A percentile compares a stretch with the other conserved stretches of the same genome.
These are phyloP conservation scores for Colletotrichum magnum DNA, from an alignment of 2,329 filamentous ascomycete genomes.

Conservation along the genomic window DNA sequence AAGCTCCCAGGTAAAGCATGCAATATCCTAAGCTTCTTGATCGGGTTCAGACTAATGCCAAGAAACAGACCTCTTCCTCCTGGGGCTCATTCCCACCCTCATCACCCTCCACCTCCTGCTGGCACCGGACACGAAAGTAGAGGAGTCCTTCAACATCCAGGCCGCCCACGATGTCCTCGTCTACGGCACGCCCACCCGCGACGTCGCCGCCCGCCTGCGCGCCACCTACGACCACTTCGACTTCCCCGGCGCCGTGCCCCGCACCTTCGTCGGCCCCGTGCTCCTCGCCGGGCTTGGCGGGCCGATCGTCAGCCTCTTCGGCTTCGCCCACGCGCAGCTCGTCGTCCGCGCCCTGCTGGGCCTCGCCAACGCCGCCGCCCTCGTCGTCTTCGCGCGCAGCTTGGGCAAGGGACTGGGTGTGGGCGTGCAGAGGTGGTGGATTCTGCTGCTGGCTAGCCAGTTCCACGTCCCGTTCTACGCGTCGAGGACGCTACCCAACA, in stretches of 20 bases:
- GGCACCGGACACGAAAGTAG: slow-evolving; percentile 95
- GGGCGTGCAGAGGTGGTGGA: slow-evolving; percentile 82
- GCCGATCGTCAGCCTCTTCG: slow-evolving; percentile 72
- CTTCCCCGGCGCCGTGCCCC: slow-evolving; percentile 92
- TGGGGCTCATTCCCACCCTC: slow-evolving; percentile 72
- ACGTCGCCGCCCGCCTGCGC: slow-evolving; percentile 68
- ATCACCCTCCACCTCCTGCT: slow-evolving; percentile 78
- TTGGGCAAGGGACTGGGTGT: slow-evolving; percentile 78
- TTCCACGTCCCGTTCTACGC: slow-evolving; percentile 97
- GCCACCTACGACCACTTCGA: slow-evolving; percentile 87
- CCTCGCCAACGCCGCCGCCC: slow-evolving; percentile 77
- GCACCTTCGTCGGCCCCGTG: slow-evolving; percentile 89
- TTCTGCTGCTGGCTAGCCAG: slow-evolving; percentile 82
- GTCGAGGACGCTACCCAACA: slow-evolving; percentile 92
- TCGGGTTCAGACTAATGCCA: slow-evolving; percentile 24
- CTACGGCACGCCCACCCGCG: slow-evolving; percentile 79
- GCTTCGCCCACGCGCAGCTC: slow-evolving; percentile 69
- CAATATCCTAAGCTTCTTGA: slow-evolving; percentile 9
- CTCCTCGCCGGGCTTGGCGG: slow-evolving; percentile 80
- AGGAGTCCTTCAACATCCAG: slow-evolving; percentile 98
- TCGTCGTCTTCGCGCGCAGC: slow-evolving; percentile 76
- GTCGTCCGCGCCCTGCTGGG: slow-evolving; percentile 84
- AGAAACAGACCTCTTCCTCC: slow-evolving; percentile 61
- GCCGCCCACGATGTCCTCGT: slow-evolving; percentile 90
- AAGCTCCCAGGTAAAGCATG: slow-evolving; percentile 41